Evolutionary conservation across 768 basidiomycete species (phyloP), one percentile per base, ranked within the genome.

Genomic region (Tulasnella sp.): DNA sequence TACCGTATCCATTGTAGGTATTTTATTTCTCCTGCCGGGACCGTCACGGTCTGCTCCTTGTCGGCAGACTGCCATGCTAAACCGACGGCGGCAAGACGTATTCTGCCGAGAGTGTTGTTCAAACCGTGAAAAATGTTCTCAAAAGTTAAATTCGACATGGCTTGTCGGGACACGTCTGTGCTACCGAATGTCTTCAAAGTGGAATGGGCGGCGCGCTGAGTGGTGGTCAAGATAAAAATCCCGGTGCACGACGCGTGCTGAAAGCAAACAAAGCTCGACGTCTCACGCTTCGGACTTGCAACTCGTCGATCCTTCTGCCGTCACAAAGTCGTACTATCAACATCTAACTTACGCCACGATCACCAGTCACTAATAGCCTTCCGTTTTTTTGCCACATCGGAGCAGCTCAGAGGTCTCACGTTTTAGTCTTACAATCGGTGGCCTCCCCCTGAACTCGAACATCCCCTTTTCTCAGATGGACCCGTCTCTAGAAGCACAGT

Each of bases 61-160:
- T 93, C 82, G 31, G 85, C 83, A 6, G 85, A 83, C 84, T 89
- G 98, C 98, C 98, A 99, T 7, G 96, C 98, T 88, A 99, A 92
- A 72, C 98, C 98, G 83, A 92, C 94, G 73, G 89, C 84, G 16
- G 96, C 96, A 83, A 99, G 89, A 82, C 98, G 96, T 81, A 99
- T 76, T 73, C 96, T 97, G 84, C 96, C 96, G 73, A 91, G 84
- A 80, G 96, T 92, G 72, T 92, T 82, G 6, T 89, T 89, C 34
- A 93, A 88, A 0, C 91, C 94, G 87, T 94, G 91, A 84, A 90
- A 98, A 82, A 98, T 93, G 76, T 88, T 89, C 85, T 97, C 96
- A 83, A 96, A 97, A 83, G 96, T 95, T 4, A 93, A 93, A 31
- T 16, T 58, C 58, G 94, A 90, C 88, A 92, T 92, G 50, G 50